A percentile compares a stretch with the other conserved stretches of the same genome.
These are phyloP conservation scores for Musa balbisiana DNA, from an alignment of 202 grass and related monocot genomes.

Conservation along the genomic window DNA sequence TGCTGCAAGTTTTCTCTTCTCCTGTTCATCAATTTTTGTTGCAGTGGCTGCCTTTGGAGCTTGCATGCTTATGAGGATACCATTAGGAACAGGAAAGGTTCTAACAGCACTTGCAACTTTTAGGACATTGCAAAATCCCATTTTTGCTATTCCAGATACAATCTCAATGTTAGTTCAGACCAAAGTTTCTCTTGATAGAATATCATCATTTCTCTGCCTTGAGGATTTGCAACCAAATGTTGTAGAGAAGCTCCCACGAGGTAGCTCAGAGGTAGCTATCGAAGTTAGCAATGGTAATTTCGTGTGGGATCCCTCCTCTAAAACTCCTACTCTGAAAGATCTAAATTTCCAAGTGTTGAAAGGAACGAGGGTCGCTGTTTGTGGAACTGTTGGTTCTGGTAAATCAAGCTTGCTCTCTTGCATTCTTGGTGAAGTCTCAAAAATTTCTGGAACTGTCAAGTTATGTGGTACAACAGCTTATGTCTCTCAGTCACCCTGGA, in stretches of 20 bases:
- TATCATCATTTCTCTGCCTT: slow-evolving; percentile 8
- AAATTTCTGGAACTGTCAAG: slow-evolving; percentile 56
- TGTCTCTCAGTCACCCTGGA: slow-evolving; percentile 69
- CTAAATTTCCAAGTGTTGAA: slow-evolving; percentile 33
- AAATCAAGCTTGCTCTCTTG: slow-evolving; percentile 59
- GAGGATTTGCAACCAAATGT: slow-evolving; percentile 55
- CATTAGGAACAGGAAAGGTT: slow-evolving; percentile 17
- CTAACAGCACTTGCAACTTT: slow-evolving; percentile 13
- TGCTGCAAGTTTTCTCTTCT: slow-evolving; percentile 36
- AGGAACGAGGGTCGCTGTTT: slow-evolving; percentile 53
- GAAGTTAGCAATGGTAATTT: slow-evolving; percentile 36
- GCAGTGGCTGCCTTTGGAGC: neutral
- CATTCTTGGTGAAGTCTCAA: slow-evolving; percentile 65
- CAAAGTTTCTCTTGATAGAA: slow-evolving; percentile 12
- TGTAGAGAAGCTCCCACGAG: slow-evolving; percentile 18
- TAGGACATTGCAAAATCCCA: neutral
- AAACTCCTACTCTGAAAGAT: slow-evolving; percentile 33
- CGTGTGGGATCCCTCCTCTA: slow-evolving; percentile 47
- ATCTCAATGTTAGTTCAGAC: neutral
- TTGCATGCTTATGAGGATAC: slow-evolving; percentile 16
- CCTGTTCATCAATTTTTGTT: slow-evolving; percentile 17
- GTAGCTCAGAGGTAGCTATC: slow-evolving; percentile 24
- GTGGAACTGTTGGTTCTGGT: slow-evolving; percentile 58
- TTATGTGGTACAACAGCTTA: slow-evolving; percentile 52
- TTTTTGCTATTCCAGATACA: neutral